phyloP scores from a whole-genome alignment of 345 rosid genomes.

The Mercurialis annua region DNA sequence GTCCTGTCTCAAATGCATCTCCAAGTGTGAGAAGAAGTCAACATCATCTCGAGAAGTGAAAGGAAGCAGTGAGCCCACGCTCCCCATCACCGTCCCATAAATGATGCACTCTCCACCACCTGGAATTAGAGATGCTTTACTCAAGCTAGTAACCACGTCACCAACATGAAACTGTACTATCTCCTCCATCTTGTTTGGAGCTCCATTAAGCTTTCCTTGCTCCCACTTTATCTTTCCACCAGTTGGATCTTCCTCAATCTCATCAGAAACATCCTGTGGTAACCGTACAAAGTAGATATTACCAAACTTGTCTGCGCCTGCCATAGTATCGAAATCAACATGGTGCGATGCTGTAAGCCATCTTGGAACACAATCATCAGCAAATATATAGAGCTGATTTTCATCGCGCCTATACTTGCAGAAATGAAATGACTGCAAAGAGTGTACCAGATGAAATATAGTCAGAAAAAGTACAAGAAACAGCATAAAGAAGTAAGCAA shows the following conservation, averaged over 20 bases:
- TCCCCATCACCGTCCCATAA: slow-evolving; percentile 95
- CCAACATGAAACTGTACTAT: slow-evolving; percentile 93
- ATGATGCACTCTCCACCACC: slow-evolving; percentile 88
- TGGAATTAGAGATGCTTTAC: slow-evolving; percentile 88
- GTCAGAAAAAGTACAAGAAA: background rate
- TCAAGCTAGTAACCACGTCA: slow-evolving; percentile 76
- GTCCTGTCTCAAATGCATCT: slow-evolving; percentile 98
- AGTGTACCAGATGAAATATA: slow-evolving; percentile 3
- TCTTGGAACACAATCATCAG: slow-evolving; percentile 92
- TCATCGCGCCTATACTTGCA: slow-evolving; percentile 99
- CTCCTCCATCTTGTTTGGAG: slow-evolving; percentile 94
- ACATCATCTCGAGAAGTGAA: slow-evolving; percentile 94
- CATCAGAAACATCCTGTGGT: slow-evolving; percentile 94
- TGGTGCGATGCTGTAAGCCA: slow-evolving; percentile 94
- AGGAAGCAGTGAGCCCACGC: slow-evolving; percentile 86
- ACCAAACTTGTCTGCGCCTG: slow-evolving; percentile 97
- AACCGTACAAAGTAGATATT: slow-evolving; percentile 79
- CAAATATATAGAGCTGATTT: slow-evolving; percentile 91
- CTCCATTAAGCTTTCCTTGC: slow-evolving; percentile 95
- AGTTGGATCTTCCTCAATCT: slow-evolving; percentile 96
- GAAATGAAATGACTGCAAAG: slow-evolving; percentile 88
- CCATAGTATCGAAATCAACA: slow-evolving; percentile 92
- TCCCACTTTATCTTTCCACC: slow-evolving; percentile 99
- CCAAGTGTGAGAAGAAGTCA: slow-evolving; percentile 93
- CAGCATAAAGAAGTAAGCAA: background rate